A percentile compares a stretch with the other conserved stretches of the same genome.
Conservation (phyloP, 2,329 filamentous ascomycete genomes). For the Fusarium sp. region DNA sequence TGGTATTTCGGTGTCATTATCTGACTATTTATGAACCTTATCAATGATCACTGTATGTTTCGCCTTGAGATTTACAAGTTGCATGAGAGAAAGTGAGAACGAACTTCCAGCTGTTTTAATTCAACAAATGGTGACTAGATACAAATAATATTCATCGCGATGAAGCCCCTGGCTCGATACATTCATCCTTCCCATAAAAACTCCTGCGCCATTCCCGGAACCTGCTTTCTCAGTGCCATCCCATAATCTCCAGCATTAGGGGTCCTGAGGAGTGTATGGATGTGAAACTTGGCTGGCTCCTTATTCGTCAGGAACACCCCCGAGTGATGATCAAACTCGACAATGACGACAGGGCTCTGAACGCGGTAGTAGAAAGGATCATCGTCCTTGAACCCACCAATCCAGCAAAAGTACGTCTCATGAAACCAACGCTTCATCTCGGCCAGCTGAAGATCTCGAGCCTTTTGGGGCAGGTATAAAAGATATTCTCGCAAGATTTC, state of each 20-base stretch:
- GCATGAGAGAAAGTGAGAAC: background rate
- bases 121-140: background rate
- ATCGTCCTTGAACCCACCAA: slow-evolving; percentile 76
- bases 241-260: slow-evolving; percentile 87
- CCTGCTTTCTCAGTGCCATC: slow-evolving; percentile 62
- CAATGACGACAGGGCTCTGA: slow-evolving; percentile 81
- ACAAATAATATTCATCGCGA: background rate
- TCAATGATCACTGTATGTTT: background rate
- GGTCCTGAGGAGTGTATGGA: slow-evolving; percentile 80
- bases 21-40: too few species aligned
- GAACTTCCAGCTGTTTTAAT: background rate
- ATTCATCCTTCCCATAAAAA: slow-evolving; percentile 42
- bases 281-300: slow-evolving; percentile 84
- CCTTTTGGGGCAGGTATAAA: slow-evolving; percentile 74
- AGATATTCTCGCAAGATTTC: slow-evolving; percentile 76
- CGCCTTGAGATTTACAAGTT: background rate
- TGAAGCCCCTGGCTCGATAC: background rate
- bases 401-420: slow-evolving; percentile 88
- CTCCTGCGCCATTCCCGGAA: slow-evolving; percentile 51
- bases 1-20: too few species aligned
- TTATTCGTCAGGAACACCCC: slow-evolving; percentile 83
- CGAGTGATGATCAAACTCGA: slow-evolving; percentile 86
- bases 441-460: slow-evolving; percentile 69
- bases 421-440: slow-evolving; percentile 69
- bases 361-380: slow-evolving; percentile 86